phyloP scores from a whole-genome alignment of 352 stramenopile species.

The Pythium vanterpoolii region DNA sequence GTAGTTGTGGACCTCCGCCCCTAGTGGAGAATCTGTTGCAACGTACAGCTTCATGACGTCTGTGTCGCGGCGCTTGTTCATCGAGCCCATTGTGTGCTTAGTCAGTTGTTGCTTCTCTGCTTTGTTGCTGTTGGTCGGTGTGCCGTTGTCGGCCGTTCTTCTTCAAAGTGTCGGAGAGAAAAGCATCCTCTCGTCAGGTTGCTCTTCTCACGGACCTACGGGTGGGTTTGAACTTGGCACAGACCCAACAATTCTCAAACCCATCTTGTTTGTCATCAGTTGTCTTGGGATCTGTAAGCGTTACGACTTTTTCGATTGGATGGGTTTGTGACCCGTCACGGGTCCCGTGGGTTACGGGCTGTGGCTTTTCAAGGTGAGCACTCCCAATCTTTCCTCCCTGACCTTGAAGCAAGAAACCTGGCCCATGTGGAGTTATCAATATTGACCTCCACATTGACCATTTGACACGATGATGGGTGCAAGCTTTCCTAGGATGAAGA shows the following conservation, averaged over 20 bases:
- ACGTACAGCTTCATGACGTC: constrained; percentile 90
- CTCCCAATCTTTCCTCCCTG: constrained; percentile 2
- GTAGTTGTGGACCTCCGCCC: too few species aligned
- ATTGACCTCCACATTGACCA: neutral
- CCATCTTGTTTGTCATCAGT: neutral
- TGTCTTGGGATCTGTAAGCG: constrained; percentile 9
- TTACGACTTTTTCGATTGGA: neutral
- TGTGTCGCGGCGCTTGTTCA: constrained; percentile 82
- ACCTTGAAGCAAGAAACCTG: constrained; percentile 23
- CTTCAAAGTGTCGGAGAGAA: constrained; percentile 24
- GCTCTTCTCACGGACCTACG: constrained; percentile 12
- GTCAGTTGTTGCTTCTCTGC: constrained; percentile 1
- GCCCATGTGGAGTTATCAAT: constrained; percentile 4
- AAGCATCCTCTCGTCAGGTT: constrained; percentile 23
- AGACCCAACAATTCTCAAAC: neutral
- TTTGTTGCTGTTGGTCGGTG: constrained; percentile 4
- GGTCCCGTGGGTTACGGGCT: too few species aligned
- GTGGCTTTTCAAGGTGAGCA: constrained; percentile 17
- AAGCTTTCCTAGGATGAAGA: too few species aligned
- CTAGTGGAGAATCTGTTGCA: neutral
- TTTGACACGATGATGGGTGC: too few species aligned
- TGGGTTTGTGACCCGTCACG: too few species aligned
- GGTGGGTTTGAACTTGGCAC: constrained; percentile 4
- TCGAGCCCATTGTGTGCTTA: constrained; percentile 45
- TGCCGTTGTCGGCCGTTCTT: constrained; percentile 8